These are phyloP conservation scores for Saccharomycopsis sp. DNA, from an alignment of 805 yeast genomes.

Conservation along the genomic window DNA sequence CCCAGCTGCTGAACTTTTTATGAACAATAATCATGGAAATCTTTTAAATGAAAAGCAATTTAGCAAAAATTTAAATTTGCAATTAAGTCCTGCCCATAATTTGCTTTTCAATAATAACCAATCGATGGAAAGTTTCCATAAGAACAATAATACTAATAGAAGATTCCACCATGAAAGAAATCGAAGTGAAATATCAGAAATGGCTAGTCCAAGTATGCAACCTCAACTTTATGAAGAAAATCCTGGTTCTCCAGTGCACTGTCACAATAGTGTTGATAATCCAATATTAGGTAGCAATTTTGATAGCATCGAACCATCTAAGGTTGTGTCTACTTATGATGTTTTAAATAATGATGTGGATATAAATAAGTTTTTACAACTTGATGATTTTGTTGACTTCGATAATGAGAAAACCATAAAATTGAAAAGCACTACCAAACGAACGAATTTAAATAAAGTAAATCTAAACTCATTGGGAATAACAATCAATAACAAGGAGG, in stretches of 20 bases:
- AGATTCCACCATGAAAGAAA: conserved; percentile 18
- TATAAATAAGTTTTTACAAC: background rate
- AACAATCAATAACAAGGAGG: no score
- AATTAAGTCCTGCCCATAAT: background rate
- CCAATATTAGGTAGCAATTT: background rate
- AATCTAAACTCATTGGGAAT: background rate
- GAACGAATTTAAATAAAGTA: no score
- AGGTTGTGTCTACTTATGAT: background rate
- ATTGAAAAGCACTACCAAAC: background rate
- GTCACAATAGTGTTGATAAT: background rate
- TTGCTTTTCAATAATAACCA: background rate
- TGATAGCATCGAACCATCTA: background rate
- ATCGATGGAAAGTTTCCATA: background rate
- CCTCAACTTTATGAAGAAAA: conserved; percentile 7
- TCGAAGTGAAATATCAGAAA: conserved; percentile 19
- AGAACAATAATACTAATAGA: background rate
- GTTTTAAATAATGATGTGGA: background rate
- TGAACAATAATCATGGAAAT: background rate
- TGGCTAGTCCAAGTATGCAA: conserved; percentile 18
- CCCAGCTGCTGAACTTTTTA: background rate
- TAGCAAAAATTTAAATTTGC: no score
- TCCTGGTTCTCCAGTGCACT: conserved; percentile 4
- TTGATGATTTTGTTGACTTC: background rate
- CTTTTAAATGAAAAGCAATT: background rate
- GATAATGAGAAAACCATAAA: background rate